These are phyloP conservation scores for Gnomoniopsis sp. DNA, from an alignment of 2,329 filamentous ascomycete species.

Conservation along the genomic window DNA sequence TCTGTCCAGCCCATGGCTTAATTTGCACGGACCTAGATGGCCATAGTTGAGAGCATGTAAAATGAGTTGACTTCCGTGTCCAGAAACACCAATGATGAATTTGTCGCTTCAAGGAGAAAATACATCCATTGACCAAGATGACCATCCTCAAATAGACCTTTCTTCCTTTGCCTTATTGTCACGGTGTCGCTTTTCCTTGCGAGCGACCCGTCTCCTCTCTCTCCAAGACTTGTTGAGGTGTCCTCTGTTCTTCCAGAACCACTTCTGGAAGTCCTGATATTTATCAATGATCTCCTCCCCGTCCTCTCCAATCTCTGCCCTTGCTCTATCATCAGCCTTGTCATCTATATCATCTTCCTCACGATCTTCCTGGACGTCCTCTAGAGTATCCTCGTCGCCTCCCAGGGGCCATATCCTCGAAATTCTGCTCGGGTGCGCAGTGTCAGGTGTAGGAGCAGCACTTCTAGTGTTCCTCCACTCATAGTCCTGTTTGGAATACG, in stretches of 20 bases:
- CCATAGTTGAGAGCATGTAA: too few relatives aligned
- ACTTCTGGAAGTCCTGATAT: slow-evolving; percentile 55
- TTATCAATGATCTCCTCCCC: slow-evolving; percentile 23
- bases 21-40: too few relatives aligned
- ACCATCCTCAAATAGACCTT: slow-evolving; percentile 30
- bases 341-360: slow-evolving; percentile 28
- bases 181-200: slow-evolving; percentile 64
- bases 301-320: slow-evolving; percentile 25
- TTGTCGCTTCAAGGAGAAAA: too few relatives aligned
- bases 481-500: slow-evolving; percentile 76
- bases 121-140: not conserved
- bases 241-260: slow-evolving; percentile 66
- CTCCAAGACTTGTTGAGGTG: slow-evolving; percentile 66
- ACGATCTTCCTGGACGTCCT: slow-evolving; percentile 31
- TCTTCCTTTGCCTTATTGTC: slow-evolving; percentile 58
- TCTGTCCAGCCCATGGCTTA: too few relatives aligned
- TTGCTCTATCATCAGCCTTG: slow-evolving; percentile 23
- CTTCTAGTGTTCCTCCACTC: slow-evolving; percentile 74
- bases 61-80: too few relatives aligned
- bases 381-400: slow-evolving; percentile 42
- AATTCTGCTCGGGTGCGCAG: slow-evolving; percentile 67
- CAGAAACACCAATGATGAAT: too few relatives aligned
- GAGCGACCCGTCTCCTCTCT: slow-evolving; percentile 56
- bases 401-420: slow-evolving; percentile 56
- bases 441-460: slow-evolving; percentile 92